Percentiles rank a stretch among this genome's conserved stretches.
These are phyloP conservation scores for Escovopsis weberi DNA, from an alignment of 2,329 filamentous ascomycete species.

Conservation along the genomic window DNA sequence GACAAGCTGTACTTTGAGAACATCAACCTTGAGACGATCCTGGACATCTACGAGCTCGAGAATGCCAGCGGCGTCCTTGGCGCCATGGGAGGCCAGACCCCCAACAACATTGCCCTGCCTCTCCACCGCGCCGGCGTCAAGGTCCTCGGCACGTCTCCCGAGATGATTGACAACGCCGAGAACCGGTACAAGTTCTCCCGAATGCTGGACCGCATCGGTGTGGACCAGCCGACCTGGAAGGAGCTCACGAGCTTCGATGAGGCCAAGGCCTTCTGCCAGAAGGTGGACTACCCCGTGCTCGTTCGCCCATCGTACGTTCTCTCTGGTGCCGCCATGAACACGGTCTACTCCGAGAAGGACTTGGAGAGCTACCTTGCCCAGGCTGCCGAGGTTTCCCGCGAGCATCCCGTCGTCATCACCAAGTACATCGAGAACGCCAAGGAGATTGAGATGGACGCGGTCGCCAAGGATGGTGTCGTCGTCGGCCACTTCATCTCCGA, in stretches of 20 bases:
- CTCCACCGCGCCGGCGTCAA: slow-evolving; percentile 82
- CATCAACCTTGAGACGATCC: slow-evolving; percentile 75
- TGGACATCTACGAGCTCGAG: slow-evolving; percentile 90
- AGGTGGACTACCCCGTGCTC: slow-evolving; percentile 82
- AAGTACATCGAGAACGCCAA: slow-evolving; percentile 99
- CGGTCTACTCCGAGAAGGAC: slow-evolving; percentile 91
- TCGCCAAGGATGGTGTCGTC: slow-evolving; percentile 77
- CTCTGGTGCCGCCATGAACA: slow-evolving; percentile 98
- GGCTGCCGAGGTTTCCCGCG: slow-evolving; percentile 82
- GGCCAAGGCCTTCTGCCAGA: slow-evolving; percentile 72
- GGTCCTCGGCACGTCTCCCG: slow-evolving; percentile 86
- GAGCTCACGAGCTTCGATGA: slow-evolving; percentile 92
- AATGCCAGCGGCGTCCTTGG: slow-evolving; percentile 71
- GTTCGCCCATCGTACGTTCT: slow-evolving; percentile 94
- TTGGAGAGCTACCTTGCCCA: slow-evolving; percentile 78
- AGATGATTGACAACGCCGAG: slow-evolving; percentile 97
- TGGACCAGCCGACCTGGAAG: slow-evolving; percentile 97
- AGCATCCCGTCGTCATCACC: slow-evolving; percentile 95
- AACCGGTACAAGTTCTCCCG: slow-evolving; percentile 98
- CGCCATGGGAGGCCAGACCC: slow-evolving; percentile 93
- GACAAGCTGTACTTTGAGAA: slow-evolving; percentile 95
- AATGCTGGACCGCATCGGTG: slow-evolving; percentile 86
- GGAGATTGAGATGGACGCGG: slow-evolving; percentile 99
- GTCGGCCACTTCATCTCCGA: slow-evolving; percentile 96
- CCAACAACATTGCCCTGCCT: slow-evolving; percentile 92